Percentiles rank a stretch among this genome's conserved stretches.
Conservation (phyloP, 2,329 filamentous ascomycete genomes). For the Stachybotrys elegans region DNA sequence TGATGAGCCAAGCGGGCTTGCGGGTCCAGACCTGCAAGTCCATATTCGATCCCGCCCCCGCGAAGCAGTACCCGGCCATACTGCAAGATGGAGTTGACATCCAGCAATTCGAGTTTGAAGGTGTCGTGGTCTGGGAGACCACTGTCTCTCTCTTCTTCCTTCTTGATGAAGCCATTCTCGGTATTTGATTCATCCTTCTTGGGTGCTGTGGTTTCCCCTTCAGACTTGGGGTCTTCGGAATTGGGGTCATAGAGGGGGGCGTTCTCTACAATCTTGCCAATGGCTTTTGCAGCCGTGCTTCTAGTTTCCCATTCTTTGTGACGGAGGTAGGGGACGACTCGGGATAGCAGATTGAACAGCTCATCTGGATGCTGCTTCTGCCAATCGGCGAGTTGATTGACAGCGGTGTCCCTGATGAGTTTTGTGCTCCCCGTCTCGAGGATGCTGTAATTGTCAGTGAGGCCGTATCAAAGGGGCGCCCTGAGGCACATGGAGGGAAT, state of each 20-base stretch:
- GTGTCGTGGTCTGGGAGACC: conserved; percentile 50
- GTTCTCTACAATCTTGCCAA: conserved; percentile 90
- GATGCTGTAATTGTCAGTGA: conserved; percentile 50
- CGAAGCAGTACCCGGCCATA: conserved; percentile 80
- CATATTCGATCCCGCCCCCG: conserved; percentile 81
- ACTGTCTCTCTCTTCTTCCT: conserved; percentile 51
- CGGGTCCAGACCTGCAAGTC: conserved; percentile 75
- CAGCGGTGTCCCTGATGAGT: conserved; percentile 93
- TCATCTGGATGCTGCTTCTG: conserved; percentile 98
- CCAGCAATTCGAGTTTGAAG: conserved; percentile 68
- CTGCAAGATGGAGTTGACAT: conserved; percentile 74
- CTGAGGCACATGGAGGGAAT: conserved; percentile 4
- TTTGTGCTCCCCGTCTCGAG: conserved; percentile 96
- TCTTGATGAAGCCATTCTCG: conserved; percentile 46
- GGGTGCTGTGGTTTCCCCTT: conserved; percentile 30
- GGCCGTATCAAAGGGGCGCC: too few species aligned
- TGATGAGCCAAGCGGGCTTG: conserved; percentile 76
- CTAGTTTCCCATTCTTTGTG: conserved; percentile 97
- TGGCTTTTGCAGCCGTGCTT: conserved; percentile 85
- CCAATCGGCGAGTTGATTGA: conserved; percentile 93
- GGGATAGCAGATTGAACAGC: conserved; percentile 87
- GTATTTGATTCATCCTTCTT: conserved; percentile 32
- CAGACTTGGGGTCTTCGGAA: conserved; percentile 49
- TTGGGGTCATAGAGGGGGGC: conserved; percentile 87
- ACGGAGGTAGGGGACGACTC: conserved; percentile 90